A percentile compares a stretch with the other conserved stretches of the same genome.
phyloP scores from a whole-genome alignment of 2,329 filamentous ascomycete species.

The Cryphonectria parasitica region DNA sequence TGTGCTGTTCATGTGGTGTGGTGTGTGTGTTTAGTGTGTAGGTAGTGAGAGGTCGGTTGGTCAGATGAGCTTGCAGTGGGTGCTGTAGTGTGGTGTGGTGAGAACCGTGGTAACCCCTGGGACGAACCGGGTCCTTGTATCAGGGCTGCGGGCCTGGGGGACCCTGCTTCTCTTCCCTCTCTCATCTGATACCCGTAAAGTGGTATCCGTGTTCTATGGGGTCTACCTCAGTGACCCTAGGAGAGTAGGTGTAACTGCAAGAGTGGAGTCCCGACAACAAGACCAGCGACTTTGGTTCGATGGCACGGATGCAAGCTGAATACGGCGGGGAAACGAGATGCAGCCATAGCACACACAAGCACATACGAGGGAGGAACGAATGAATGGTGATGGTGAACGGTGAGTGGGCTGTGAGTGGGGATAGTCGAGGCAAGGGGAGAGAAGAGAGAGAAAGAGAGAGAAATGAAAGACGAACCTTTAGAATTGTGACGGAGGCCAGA shows the following conservation, averaged over 20 bases:
- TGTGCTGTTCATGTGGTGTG: background rate
- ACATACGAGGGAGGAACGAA: background rate
- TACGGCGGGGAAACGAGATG: background rate
- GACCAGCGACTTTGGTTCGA: background rate
- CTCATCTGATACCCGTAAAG: background rate
- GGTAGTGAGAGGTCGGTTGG: background rate
- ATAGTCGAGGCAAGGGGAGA: background rate
- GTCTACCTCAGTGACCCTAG: background rate
- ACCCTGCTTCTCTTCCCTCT: too few species aligned
- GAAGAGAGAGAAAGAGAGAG: background rate
- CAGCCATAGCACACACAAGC: background rate
- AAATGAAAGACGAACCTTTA: background rate
- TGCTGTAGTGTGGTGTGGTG: background rate
- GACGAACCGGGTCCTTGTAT: slow-evolving; percentile 13
- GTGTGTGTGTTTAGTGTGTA: background rate
- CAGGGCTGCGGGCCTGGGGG: slow-evolving; percentile 19
- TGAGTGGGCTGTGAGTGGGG: too few species aligned
- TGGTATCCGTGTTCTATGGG: background rate
- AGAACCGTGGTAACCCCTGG: slow-evolving; percentile 5
- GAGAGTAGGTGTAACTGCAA: background rate
- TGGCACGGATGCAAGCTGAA: background rate
- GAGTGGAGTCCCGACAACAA: background rate
- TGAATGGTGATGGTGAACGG: background rate
- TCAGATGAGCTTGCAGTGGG: background rate
- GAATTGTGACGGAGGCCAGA: background rate